Evolutionary conservation across 2,329 filamentous ascomycete genomes (phyloP).

Genomic region (Cercospora citrullina): DNA sequence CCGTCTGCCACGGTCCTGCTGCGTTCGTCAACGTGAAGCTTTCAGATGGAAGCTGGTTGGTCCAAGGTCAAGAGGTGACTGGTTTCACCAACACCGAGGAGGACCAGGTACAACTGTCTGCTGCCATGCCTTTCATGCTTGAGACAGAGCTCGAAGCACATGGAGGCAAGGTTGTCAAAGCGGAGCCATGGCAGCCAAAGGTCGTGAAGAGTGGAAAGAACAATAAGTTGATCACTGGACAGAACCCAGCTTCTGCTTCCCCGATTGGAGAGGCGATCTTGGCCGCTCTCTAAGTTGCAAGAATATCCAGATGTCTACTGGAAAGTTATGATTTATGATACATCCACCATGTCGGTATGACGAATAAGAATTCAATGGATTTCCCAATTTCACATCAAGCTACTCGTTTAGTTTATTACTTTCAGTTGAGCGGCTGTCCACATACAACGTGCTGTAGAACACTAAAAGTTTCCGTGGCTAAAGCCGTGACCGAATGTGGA

Average conservation of each 20-base stretch:
- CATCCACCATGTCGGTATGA: neutral
- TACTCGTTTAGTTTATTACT: neutral
- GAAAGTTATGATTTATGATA: neutral
- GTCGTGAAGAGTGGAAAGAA: slow-evolving; percentile 43
- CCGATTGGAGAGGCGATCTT: slow-evolving; percentile 47
- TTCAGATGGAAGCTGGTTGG: slow-evolving; percentile 53
- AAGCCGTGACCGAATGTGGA: neutral
- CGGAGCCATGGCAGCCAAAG: slow-evolving; percentile 51
- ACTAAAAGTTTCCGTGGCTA: neutral
- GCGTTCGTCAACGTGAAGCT: slow-evolving; percentile 61
- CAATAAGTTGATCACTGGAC: slow-evolving; percentile 49
- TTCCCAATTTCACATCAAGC: neutral
- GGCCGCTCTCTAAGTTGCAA: slow-evolving; percentile 13
- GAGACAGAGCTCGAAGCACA: slow-evolving; percentile 56
- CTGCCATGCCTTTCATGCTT: slow-evolving; percentile 61
- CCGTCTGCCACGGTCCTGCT: slow-evolving; percentile 69
- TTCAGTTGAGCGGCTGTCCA: neutral
- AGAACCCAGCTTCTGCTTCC: slow-evolving; percentile 50
- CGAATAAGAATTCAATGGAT: neutral
- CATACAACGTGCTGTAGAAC: neutral
- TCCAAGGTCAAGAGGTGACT: slow-evolving; percentile 60
- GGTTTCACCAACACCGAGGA: slow-evolving; percentile 62
- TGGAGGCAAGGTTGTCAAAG: slow-evolving; percentile 59
- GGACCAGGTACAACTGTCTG: slow-evolving; percentile 41
- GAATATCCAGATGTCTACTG: neutral